A percentile compares a stretch with the other conserved stretches of the same genome.
Conservation (phyloP, 2,329 filamentous ascomycete genomes). For the Cladosporium sp. region DNA sequence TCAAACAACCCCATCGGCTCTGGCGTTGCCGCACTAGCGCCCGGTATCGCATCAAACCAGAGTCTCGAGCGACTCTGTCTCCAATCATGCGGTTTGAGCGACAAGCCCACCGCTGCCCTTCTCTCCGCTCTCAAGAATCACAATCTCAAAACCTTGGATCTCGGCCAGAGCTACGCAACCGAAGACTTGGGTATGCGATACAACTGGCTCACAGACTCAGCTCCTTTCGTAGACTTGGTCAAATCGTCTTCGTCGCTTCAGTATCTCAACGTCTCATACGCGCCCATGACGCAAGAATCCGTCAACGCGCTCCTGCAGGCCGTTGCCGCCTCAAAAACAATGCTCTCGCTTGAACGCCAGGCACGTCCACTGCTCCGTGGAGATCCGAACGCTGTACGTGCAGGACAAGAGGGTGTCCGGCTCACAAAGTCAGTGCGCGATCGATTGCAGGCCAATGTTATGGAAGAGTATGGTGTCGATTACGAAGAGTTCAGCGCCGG, state of each 20-base stretch:
- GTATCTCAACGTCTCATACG: constrained; percentile 42
- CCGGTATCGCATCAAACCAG: constrained; percentile 22
- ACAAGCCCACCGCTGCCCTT: constrained; percentile 37
- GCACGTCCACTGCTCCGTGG: constrained; percentile 36
- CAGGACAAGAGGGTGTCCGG: constrained; percentile 21
- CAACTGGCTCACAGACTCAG: constrained; percentile 44
- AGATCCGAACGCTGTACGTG: constrained; percentile 18
- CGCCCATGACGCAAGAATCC: constrained; percentile 30
- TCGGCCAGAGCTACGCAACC: constrained; percentile 47
- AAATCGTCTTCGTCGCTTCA: constrained; percentile 30
- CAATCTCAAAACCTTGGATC: constrained; percentile 37
- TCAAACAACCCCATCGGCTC: constrained; percentile 33
- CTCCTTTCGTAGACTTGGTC: constrained; percentile 35
- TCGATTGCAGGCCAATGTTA: constrained; percentile 24
- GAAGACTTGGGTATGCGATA: constrained; percentile 44
- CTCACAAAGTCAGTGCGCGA: constrained; percentile 18
- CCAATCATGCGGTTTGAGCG: constrained; percentile 43
- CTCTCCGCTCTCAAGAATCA: constrained; percentile 37
- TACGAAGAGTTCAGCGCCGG: constrained; percentile 23
- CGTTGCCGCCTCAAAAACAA: constrained; percentile 28
- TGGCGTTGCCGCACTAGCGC: constrained; percentile 21
- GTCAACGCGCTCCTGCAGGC: constrained; percentile 29
- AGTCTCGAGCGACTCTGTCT: constrained; percentile 32
- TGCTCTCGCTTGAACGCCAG: constrained; percentile 34
- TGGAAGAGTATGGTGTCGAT: constrained; percentile 21